Evolutionary conservation across 2,329 filamentous ascomycete species (phyloP).

Genomic region (Grosmannia serpens): DNA sequence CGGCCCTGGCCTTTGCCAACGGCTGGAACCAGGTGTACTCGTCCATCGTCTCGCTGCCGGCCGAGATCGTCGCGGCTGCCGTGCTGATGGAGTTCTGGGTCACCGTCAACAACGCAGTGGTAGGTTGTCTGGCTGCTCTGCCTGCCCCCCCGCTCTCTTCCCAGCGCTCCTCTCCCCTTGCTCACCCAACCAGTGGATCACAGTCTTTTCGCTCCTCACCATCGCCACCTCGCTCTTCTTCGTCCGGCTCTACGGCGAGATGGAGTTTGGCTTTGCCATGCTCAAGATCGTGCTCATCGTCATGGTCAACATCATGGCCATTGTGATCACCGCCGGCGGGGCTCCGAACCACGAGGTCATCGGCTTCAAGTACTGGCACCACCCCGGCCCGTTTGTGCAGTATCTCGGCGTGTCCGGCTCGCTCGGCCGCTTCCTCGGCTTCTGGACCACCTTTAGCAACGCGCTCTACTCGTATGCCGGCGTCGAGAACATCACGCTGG

Average conservation of each 20-base stretch:
- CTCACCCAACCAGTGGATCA: slow-evolving; percentile 16
- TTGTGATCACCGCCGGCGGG: slow-evolving; percentile 32
- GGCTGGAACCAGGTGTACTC: slow-evolving; percentile 40
- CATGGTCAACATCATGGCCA: slow-evolving; percentile 37
- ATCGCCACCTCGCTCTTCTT: slow-evolving; percentile 5
- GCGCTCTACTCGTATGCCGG: slow-evolving; percentile 23
- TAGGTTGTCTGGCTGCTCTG: background rate
- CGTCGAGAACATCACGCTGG: slow-evolving; percentile 39
- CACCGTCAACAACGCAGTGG: slow-evolving; percentile 37
- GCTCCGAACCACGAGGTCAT: background rate
- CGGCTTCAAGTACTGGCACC: slow-evolving; percentile 10
- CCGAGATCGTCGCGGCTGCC: slow-evolving; percentile 45
- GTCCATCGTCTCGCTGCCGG: slow-evolving; percentile 30
- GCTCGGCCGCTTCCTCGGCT: slow-evolving; percentile 28
- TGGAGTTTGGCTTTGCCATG: slow-evolving; percentile 9
- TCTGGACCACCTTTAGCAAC: slow-evolving; percentile 29
- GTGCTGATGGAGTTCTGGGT: slow-evolving; percentile 47
- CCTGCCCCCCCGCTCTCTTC: background rate
- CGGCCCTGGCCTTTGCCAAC: slow-evolving; percentile 32
- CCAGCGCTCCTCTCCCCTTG: background rate
- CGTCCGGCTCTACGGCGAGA: slow-evolving; percentile 10
- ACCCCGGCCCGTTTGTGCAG: slow-evolving; percentile 31
- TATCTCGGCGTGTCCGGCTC: slow-evolving; percentile 24
- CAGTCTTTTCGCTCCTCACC: slow-evolving; percentile 5
- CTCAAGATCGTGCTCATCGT: slow-evolving; percentile 38